Evolutionary conservation across 257 asterid species (phyloP).

Genomic region (Penstemon davidsonii): DNA sequence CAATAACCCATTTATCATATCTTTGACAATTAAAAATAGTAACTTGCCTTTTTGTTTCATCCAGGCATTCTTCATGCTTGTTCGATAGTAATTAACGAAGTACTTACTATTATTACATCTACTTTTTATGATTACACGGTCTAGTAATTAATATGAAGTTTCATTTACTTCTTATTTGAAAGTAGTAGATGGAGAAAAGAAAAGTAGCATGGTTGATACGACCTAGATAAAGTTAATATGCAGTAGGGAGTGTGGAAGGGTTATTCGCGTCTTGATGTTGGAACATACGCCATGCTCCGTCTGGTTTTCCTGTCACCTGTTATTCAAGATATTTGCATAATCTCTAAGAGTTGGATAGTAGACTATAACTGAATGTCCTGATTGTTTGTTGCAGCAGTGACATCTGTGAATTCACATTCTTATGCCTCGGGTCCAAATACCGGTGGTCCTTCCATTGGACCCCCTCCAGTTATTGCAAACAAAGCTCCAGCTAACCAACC

Average conservation of each 20-base stretch:
- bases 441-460: conserved; percentile 92
- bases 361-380: conserved; percentile 8
- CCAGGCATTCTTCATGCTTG: background rate
- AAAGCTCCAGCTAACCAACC: conserved; percentile 83
- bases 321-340: background rate
- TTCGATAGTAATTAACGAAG: background rate
- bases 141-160: conserved; percentile 9
- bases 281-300: conserved; percentile 7
- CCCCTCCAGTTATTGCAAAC: conserved; percentile 93
- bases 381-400: conserved; percentile 33
- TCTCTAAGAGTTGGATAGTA: conserved; percentile 9
- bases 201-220: background rate
- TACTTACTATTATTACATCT: background rate
- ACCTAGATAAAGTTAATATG: background rate
- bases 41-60: no score
- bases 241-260: background rate
- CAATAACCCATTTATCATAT: background rate
- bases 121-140: background rate
- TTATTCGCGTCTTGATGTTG: background rate
- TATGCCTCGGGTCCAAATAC: conserved; percentile 98
- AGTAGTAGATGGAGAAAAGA: background rate
- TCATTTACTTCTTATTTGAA: background rate
- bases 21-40: background rate
- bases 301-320: background rate
- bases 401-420: conserved; percentile 71